Evolutionary conservation across 176 grass and related monocot species (phyloP).

Genomic region (Pharus latifolius): DNA sequence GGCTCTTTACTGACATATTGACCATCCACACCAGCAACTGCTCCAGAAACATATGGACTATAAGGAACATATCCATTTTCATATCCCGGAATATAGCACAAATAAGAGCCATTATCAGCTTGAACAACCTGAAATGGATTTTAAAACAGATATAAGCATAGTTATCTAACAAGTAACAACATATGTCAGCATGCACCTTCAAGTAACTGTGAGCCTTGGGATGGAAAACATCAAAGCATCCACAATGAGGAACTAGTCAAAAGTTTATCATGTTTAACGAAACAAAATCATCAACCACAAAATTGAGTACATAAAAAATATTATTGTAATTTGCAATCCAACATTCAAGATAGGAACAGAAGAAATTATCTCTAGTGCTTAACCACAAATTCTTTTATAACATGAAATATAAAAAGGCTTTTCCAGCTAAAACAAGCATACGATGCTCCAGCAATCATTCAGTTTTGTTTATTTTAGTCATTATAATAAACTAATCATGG

Average conservation of each 20-base stretch:
- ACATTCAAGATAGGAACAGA: background rate
- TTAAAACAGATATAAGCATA: constrained; percentile 6
- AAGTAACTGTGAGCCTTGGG: background rate
- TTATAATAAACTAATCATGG: background rate
- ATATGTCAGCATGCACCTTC: constrained; percentile 7
- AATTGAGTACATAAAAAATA: background rate
- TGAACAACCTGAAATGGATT: constrained; percentile 56
- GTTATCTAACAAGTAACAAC: background rate
- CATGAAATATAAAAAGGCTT: background rate
- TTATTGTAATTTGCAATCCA: background rate
- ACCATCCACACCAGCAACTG: constrained; percentile 41
- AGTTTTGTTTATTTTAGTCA: constrained; percentile 6
- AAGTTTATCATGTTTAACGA: background rate
- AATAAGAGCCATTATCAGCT: constrained; percentile 67
- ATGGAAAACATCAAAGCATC: background rate
- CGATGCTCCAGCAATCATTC: background rate
- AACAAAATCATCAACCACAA: background rate
- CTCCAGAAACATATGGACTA: constrained; percentile 31
- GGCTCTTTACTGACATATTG: constrained; percentile 53
- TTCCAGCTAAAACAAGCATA: background rate
- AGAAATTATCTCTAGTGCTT: background rate
- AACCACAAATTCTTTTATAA: background rate
- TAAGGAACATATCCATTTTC: constrained; percentile 58
- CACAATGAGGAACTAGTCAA: background rate
- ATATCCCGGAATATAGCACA: constrained; percentile 56